Evolutionary conservation across 345 rosid species (phyloP).

Genomic region (Boechera divaricarpa): DNA sequence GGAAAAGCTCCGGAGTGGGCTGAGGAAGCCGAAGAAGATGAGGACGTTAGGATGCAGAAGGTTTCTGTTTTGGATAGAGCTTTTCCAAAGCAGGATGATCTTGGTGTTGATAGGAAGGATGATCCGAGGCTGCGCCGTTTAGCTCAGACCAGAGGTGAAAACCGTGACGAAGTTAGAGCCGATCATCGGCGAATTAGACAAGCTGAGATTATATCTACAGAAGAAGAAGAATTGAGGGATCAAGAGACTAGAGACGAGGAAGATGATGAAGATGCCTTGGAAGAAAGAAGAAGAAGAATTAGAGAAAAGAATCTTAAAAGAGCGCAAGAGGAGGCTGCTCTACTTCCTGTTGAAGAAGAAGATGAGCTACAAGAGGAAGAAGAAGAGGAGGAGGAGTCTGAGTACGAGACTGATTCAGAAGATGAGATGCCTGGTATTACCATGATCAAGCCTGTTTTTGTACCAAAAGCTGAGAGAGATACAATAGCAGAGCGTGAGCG

Average conservation of each 20-base stretch:
- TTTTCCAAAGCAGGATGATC: conserved; percentile 54
- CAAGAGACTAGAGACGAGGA: conserved; percentile 55
- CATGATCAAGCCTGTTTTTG: conserved; percentile 75
- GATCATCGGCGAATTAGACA: conserved; percentile 68
- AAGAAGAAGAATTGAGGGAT: conserved; percentile 61
- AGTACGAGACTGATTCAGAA: conserved; percentile 81
- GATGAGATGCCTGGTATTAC: conserved; percentile 63
- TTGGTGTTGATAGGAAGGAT: conserved; percentile 51
- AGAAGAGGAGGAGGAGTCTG: conserved; percentile 70
- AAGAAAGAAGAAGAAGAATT: conserved; percentile 65
- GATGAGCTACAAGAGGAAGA: conserved; percentile 68
- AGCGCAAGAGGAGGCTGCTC: conserved; percentile 59
- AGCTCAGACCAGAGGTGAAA: conserved; percentile 62
- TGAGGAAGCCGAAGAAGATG: conserved; percentile 69
- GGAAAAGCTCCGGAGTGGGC: conserved; percentile 84
- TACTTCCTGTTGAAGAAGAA: conserved; percentile 71
- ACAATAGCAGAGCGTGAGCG: conserved; percentile 75
- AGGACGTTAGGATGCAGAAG: conserved; percentile 60
- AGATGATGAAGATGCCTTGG: conserved; percentile 69
- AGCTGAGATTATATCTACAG: conserved; percentile 67
- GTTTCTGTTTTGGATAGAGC: conserved; percentile 60
- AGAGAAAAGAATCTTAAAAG: conserved; percentile 60
- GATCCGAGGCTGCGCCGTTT: conserved; percentile 76
- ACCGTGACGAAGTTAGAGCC: conserved; percentile 72
- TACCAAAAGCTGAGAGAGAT: conserved; percentile 73